Evolutionary conservation across 352 stramenopile genomes (phyloP).

Genomic region (Globisporangium canariense): DNA sequence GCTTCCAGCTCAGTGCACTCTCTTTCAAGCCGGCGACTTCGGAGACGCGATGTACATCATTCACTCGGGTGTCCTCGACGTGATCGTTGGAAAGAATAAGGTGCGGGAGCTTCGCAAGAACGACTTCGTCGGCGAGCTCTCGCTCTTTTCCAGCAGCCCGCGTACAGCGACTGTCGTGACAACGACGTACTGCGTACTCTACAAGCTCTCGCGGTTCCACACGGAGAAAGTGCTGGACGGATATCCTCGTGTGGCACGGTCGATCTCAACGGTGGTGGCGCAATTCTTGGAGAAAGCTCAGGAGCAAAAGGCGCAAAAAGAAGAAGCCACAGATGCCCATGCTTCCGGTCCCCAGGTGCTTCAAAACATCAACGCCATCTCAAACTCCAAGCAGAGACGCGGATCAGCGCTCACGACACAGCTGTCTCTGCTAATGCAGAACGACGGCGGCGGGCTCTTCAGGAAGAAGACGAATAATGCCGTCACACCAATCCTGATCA

Average conservation of each 20-base stretch:
- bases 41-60: slow-evolving; percentile 81
- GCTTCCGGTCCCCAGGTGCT: background rate
- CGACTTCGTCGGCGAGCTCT: slow-evolving; percentile 70
- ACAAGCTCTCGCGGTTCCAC: slow-evolving; percentile 66
- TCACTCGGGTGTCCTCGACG: slow-evolving; percentile 59
- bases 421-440: slow-evolving; percentile 2
- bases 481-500: slow-evolving; percentile 8
- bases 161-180: slow-evolving; percentile 56
- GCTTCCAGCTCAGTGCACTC: slow-evolving; percentile 45
- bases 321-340: background rate
- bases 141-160: slow-evolving; percentile 54
- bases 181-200: slow-evolving; percentile 65
- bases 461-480: slow-evolving; percentile 11
- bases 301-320: slow-evolving; percentile 17
- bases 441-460: background rate
- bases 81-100: slow-evolving; percentile 51
- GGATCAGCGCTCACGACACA: background rate
- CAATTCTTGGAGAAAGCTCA: slow-evolving; percentile 16
- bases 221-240: slow-evolving; percentile 47
- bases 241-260: slow-evolving; percentile 38
- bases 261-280: slow-evolving; percentile 27
- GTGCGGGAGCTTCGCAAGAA: slow-evolving; percentile 72
- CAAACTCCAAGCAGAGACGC: background rate
- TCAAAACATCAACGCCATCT: background rate
- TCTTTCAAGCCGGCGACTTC: slow-evolving; percentile 53